phyloP scores from a whole-genome alignment of 2,329 filamentous ascomycete genomes.

The Epichloe gansuensis region DNA sequence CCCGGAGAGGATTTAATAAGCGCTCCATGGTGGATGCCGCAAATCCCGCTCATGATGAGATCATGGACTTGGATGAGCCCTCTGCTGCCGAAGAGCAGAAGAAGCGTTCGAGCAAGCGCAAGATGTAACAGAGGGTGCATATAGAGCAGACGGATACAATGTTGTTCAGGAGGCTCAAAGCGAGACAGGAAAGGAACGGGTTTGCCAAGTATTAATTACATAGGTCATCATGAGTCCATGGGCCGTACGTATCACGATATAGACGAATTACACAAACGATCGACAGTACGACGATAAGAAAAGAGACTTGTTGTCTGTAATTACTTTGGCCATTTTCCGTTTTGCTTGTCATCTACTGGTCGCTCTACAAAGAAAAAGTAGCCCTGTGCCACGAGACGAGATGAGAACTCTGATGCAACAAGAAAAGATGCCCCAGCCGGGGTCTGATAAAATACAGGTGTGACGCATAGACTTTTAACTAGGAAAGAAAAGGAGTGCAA shows the following conservation, averaged over 20 bases:
- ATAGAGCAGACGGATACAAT: not conserved
- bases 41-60: conserved; percentile 31
- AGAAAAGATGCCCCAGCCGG: not conserved
- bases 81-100: conserved; percentile 33
- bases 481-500: not conserved
- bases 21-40: conserved; percentile 30
- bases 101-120: conserved; percentile 40
- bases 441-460: not conserved
- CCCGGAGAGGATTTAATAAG: conserved; percentile 18
- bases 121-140: conserved; percentile 27
- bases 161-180: not conserved
- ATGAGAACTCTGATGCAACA: not conserved
- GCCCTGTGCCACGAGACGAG: not conserved
- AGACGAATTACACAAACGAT: conserved; percentile 16
- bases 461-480: too few species aligned
- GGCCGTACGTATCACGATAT: conserved; percentile 14
- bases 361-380: not conserved
- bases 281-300: conserved; percentile 10
- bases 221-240: not conserved
- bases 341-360: not conserved
- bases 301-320: conserved; percentile 1
- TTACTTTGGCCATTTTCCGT: not conserved
- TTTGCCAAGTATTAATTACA: not conserved
- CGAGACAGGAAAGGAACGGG: not conserved
- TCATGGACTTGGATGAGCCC: conserved; percentile 44